Evolutionary conservation across 805 yeast genomes (phyloP), one percentile per base, ranked within the genome.

Genomic region (Yarrowia deformans): DNA sequence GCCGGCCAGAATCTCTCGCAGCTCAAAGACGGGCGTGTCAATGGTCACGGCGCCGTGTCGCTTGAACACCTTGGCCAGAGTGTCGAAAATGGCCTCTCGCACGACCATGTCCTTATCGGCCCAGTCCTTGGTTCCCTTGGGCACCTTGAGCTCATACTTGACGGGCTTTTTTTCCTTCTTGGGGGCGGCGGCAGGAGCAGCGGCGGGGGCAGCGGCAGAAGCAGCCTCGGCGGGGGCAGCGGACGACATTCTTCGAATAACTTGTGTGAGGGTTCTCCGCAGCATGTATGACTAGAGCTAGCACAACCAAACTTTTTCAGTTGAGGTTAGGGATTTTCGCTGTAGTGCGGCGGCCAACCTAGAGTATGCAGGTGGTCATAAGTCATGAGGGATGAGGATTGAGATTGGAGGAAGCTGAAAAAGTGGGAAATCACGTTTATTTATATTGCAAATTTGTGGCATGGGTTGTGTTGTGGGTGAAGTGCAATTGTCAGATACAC

Each of bases 121-220:
- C 99, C 99, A 95, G 79, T 95, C 99, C 79, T 93, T 93, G 74
- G 98, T 79, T 72, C 99, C 99, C 79, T 95, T 95, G 66, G 99
- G 98, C 54, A 97, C 92, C 80, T 95, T 95, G 77, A 95, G 83
- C 71, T 90, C 87, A 78, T 91, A 93, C 73, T 87, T 88, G 43
- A 48, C 69, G 60, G 71, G 35, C 19, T 67, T 68, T 35, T 66
- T 67, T 34, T 72, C 52, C 37, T 52, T 54, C 16, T 49, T 49
- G 50, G 71, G 40, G 7, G 55, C 71, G 19, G 56, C 46, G 18
- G 49, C 61, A 16, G 67, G 55, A 14, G 68, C 46, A 9, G 56
- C 56, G 29, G 39, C 48, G 1, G 35, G 39, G 23, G 32, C 18
- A n/a, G 66, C 50, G 13, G 52, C 66, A 13, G 52, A 40, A 29